These are phyloP conservation scores for Penicillium glabrum DNA, from an alignment of 2,329 filamentous ascomycete species.

Conservation along the genomic window DNA sequence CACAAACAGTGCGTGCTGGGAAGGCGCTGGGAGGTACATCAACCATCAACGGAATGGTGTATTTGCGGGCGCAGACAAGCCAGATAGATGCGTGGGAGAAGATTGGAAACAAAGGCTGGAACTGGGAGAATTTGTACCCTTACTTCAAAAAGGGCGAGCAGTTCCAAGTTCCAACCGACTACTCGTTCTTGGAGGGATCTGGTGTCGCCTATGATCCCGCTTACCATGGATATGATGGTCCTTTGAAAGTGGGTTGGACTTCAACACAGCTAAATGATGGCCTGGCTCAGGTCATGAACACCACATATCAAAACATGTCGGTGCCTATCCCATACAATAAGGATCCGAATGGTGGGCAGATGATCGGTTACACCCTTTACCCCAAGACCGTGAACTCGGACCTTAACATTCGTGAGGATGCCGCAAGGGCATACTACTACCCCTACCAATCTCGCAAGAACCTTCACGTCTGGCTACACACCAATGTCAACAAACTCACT, in stretches of 20 bases:
- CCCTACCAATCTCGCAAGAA: constrained; percentile 44
- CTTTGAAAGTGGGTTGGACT: constrained; percentile 27
- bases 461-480: constrained; percentile 44
- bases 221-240: constrained; percentile 29
- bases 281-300: constrained; percentile 16
- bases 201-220: constrained; percentile 24
- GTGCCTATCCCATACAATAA: constrained; percentile 36
- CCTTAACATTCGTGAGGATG: constrained; percentile 45
- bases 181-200: constrained; percentile 15
- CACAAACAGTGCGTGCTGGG: constrained; percentile 37
- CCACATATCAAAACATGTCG: constrained; percentile 31
- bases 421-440: constrained; percentile 50
- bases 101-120: constrained; percentile 31
- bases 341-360: constrained; percentile 45
- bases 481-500: constrained; percentile 40
- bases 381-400: constrained; percentile 43
- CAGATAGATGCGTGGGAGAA: constrained; percentile 40
- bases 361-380: constrained; percentile 47
- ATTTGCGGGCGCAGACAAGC: constrained; percentile 33
- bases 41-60: constrained; percentile 45
- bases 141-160: constrained; percentile 27
- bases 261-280: constrained; percentile 19
- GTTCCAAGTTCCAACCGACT: constrained; percentile 21
- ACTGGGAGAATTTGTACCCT: constrained; percentile 30
- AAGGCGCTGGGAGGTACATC: constrained; percentile 46